Conservation (phyloP, 306 rosid species). For the Arachis stenosperma region DNA sequence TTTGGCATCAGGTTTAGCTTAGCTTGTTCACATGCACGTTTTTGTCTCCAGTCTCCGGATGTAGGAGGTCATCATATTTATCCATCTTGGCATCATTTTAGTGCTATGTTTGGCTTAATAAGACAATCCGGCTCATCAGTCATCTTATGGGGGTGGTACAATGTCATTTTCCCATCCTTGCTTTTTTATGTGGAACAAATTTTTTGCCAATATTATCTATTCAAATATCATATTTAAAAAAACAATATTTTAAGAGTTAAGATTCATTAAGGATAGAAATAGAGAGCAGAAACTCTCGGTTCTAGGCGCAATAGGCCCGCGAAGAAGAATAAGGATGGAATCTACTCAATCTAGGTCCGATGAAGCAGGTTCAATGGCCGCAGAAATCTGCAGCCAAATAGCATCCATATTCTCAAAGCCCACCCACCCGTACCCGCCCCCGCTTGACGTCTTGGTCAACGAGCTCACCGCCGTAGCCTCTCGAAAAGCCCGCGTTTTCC, state of each 20-base stretch:
- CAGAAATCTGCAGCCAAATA: slow-evolving; percentile 70
- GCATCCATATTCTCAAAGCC: slow-evolving; percentile 71
- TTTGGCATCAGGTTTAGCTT: background rate
- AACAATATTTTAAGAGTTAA: too few relatives aligned
- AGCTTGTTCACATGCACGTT: background rate
- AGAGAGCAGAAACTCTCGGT: background rate
- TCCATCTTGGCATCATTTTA: background rate
- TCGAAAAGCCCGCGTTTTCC: slow-evolving; percentile 59
- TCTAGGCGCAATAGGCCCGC: too few relatives aligned
- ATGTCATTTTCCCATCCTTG: background rate
- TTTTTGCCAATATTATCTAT: background rate
- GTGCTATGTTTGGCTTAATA: background rate
- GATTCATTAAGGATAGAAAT: too few relatives aligned
- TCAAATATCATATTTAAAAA: background rate
- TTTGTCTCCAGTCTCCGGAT: background rate
- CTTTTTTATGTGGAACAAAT: background rate
- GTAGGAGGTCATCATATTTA: too few relatives aligned
- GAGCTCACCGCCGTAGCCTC: slow-evolving; percentile 59
- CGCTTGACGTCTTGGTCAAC: slow-evolving; percentile 55
- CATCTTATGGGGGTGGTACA: background rate
- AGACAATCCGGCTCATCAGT: background rate
- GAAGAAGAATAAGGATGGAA: slow-evolving; percentile 17
- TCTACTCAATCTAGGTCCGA: background rate
- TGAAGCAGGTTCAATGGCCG: slow-evolving; percentile 58
- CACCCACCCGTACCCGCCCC: slow-evolving; percentile 61